Evolutionary conservation across 108 stramenopile genomes (phyloP).

Genomic region (Fistulifera pelliculosa): DNA sequence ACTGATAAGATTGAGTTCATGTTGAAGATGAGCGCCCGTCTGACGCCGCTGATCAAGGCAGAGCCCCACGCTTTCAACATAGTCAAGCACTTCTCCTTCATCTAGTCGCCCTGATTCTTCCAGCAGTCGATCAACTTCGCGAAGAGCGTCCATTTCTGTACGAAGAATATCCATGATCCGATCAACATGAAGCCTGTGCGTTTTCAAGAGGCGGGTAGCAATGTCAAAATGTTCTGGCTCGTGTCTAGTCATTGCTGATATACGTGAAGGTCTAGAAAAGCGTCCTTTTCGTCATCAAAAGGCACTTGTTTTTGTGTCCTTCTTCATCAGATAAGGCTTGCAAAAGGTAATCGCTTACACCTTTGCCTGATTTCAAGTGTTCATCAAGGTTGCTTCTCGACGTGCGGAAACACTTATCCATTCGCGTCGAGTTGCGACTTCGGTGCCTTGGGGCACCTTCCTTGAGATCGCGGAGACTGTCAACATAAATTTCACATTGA

Average conservation of each 20-base stretch:
- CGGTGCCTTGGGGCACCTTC: conserved; percentile 11
- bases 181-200: conserved; percentile 63
- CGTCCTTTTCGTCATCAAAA: too few species aligned
- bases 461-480: conserved; percentile 26
- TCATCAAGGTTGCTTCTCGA: conserved; percentile 3
- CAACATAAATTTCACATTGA: too few species aligned
- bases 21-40: conserved; percentile 32
- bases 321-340: background rate
- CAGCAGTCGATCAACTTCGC: conserved; percentile 52
- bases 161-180: conserved; percentile 56
- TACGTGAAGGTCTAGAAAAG: too few species aligned
- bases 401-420: conserved; percentile 25
- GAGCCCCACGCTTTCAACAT: conserved; percentile 68
- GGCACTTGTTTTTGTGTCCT: background rate
- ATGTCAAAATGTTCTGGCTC: conserved; percentile 36
- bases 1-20: conserved; percentile 67
- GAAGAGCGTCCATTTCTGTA: conserved; percentile 67
- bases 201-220: conserved; percentile 47
- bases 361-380: background rate
- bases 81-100: conserved; percentile 74
- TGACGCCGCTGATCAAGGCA: conserved; percentile 54
- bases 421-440: conserved; percentile 28
- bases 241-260: background rate
- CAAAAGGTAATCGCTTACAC: background rate
- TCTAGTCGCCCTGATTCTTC: conserved; percentile 42